Conservation (phyloP, 2,329 filamentous ascomycete genomes). For the Colletotrichum sp. region DNA sequence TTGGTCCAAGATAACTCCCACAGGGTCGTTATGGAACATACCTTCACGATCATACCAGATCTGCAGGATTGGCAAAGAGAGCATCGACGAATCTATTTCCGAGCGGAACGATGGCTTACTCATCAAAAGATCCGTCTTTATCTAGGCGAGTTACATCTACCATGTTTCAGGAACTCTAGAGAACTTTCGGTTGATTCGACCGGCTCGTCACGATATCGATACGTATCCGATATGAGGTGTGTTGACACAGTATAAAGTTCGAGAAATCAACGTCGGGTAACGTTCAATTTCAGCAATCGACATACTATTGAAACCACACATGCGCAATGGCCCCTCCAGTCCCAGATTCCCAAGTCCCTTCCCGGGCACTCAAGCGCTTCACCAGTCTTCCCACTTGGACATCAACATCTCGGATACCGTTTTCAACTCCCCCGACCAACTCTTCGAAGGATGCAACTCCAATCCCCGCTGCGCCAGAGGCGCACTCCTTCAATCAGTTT, state of each 20-base stretch:
- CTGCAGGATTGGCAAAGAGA: neutral
- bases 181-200: neutral
- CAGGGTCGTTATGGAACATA: neutral
- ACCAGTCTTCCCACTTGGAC: neutral
- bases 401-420: neutral
- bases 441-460: neutral
- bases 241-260: neutral
- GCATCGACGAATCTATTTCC: neutral
- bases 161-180: neutral
- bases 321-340: neutral
- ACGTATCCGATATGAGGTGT: neutral
- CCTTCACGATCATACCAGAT: neutral
- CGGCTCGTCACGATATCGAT: neutral
- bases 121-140: neutral
- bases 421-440: neutral
- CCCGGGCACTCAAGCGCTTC: neutral
- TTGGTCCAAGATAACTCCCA: neutral
- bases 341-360: neutral
- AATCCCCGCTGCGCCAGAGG: neutral
- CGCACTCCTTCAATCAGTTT: neutral
- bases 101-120: neutral
- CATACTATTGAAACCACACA: neutral
- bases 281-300: neutral
- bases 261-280: neutral
- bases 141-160: neutral